These are phyloP conservation scores for Geotrichum europaeum DNA, from an alignment of 1,139 yeast genomes.

Conservation along the genomic window DNA sequence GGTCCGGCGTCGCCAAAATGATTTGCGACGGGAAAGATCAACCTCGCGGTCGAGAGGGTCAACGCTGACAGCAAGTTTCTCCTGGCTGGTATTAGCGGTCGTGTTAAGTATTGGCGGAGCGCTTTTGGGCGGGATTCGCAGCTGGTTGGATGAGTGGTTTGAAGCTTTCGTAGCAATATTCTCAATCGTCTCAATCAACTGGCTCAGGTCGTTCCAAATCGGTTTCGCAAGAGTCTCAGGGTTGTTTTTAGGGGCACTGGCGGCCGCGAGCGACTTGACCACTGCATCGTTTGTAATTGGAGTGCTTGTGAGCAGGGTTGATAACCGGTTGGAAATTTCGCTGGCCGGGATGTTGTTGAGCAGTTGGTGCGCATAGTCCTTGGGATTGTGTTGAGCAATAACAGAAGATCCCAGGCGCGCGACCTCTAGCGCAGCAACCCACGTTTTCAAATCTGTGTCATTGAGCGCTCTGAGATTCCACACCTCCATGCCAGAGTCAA, in stretches of 20 bases:
- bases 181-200: constrained; percentile 1
- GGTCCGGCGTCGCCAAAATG: constrained; percentile 12
- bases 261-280: not conserved
- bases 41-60: not conserved
- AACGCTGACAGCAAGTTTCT: not conserved
- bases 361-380: not conserved
- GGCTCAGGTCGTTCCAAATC: not conserved
- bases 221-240: not conserved
- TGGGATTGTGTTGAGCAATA: not conserved
- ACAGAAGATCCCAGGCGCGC: constrained; percentile 25
- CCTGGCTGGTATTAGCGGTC: constrained; percentile 5
- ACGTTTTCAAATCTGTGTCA: constrained; percentile 60
- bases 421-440: constrained; percentile 73
- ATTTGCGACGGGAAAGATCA: not conserved
- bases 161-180: not conserved
- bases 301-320: not conserved
- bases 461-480: constrained; percentile 79
- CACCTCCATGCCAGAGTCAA: constrained; percentile 93
- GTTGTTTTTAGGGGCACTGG: not conserved
- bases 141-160: not conserved
- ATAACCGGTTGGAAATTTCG: not conserved
- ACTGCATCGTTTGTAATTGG: not conserved
- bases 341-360: not conserved
- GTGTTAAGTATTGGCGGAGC: constrained; percentile 5
- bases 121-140: not conserved